phyloP scores from a whole-genome alignment of 345 rosid genomes.

The Eucalyptus caleyi region DNA sequence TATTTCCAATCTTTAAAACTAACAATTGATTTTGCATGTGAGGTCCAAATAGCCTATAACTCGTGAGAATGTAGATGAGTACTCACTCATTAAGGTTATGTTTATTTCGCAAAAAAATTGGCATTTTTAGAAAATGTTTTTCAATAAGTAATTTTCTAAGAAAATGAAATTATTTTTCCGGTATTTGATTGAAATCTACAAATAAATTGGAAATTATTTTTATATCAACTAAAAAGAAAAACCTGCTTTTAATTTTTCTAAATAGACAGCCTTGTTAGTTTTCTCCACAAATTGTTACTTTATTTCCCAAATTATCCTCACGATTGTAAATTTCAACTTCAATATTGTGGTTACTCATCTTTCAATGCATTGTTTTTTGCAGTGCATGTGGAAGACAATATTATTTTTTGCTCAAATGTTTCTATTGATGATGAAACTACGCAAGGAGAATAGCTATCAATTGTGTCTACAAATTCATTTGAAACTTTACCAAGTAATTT shows the following conservation, averaged over 20 bases:
- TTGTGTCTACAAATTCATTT: too few relatives aligned
- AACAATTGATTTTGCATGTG: not conserved
- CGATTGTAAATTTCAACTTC: too few relatives aligned
- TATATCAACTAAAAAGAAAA: not conserved
- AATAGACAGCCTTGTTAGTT: not conserved
- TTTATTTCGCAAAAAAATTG: not conserved
- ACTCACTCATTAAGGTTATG: not conserved
- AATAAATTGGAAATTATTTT: not conserved
- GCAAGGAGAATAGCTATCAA: too few relatives aligned
- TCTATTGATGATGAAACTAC: too few relatives aligned
- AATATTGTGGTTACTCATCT: too few relatives aligned
- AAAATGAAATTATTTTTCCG: not conserved
- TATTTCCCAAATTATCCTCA: too few relatives aligned
- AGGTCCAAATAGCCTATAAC: not conserved
- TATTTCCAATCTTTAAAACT: not conserved
- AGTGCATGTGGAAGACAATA: too few relatives aligned
- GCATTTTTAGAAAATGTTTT: not conserved
- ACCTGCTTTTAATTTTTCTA: not conserved
- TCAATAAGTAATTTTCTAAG: not conserved
- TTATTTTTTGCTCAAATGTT: too few relatives aligned
- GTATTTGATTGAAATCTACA: not conserved
- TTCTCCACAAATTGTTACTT: too few relatives aligned
- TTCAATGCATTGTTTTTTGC: too few relatives aligned
- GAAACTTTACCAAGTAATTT: too few relatives aligned
- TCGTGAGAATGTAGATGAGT: not conserved